These are phyloP conservation scores for Pseudonitzschia delicatissima DNA, from an alignment of 108 stramenopile genomes.

Conservation along the genomic window DNA sequence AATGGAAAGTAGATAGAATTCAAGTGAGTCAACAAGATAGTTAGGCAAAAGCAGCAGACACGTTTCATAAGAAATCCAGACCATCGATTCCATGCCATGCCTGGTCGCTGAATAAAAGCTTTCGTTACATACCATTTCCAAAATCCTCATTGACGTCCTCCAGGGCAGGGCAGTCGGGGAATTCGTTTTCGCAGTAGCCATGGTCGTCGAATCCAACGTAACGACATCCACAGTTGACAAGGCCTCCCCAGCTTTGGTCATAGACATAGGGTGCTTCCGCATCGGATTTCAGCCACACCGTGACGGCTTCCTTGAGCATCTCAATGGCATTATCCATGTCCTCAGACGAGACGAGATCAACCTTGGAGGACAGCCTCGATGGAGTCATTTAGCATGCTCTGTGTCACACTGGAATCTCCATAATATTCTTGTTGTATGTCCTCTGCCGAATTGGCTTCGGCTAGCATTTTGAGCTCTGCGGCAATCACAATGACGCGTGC, in stretches of 20 bases:
- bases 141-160: slow-evolving; percentile 73
- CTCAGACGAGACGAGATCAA: slow-evolving; percentile 39
- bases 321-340: slow-evolving; percentile 41
- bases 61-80: no score
- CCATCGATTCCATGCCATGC: no score
- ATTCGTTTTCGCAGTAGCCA: slow-evolving; percentile 58
- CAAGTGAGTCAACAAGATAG: not conserved
- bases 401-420: not conserved
- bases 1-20: not conserved
- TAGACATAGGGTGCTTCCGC: slow-evolving; percentile 65
- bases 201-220: slow-evolving; percentile 31
- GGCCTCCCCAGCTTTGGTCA: slow-evolving; percentile 82
- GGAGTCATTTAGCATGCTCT: slow-evolving; percentile 21
- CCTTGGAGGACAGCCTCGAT: slow-evolving; percentile 15
- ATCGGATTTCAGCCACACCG: slow-evolving; percentile 76
- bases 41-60: no score
- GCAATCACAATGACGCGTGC: slow-evolving; percentile 77
- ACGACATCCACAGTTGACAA: slow-evolving; percentile 82
- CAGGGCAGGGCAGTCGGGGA: slow-evolving; percentile 74
- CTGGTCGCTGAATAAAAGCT: no score
- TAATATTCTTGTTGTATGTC: slow-evolving; percentile 26
- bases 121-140: slow-evolving; percentile 51
- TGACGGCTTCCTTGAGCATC: slow-evolving; percentile 45
- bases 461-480: slow-evolving; percentile 42
- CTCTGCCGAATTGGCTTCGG: slow-evolving; percentile 10